These are phyloP conservation scores for Verticillium dahliae DNA, from an alignment of 2,329 filamentous ascomycete species.

Conservation along the genomic window DNA sequence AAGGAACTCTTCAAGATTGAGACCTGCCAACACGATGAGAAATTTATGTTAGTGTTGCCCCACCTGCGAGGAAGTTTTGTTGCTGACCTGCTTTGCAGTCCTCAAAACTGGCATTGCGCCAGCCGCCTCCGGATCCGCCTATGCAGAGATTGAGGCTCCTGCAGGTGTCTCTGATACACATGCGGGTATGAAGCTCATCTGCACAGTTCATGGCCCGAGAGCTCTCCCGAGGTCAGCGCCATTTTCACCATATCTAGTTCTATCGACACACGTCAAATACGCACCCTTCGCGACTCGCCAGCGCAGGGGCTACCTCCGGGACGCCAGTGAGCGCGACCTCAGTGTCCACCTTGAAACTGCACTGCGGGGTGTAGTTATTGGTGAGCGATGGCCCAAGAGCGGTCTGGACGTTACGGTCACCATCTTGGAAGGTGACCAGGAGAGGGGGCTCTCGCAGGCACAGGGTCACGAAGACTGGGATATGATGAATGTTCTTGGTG, in stretches of 20 bases:
- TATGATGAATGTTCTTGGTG: slow-evolving; percentile 83
- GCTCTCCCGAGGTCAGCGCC: slow-evolving; percentile 83
- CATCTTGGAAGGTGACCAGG: slow-evolving; percentile 87
- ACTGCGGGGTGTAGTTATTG: slow-evolving; percentile 81
- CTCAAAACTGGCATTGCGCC: slow-evolving; percentile 88
- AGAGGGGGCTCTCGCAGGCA: slow-evolving; percentile 44
- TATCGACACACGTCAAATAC: slow-evolving; percentile 93
- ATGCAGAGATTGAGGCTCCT: slow-evolving; percentile 59
- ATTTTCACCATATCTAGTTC: slow-evolving; percentile 86
- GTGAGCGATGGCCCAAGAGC: slow-evolving; percentile 96
- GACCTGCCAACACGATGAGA: slow-evolving; percentile 65
- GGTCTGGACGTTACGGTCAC: slow-evolving; percentile 93
- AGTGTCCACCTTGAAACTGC: slow-evolving; percentile 89
- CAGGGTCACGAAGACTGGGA: slow-evolving; percentile 66
- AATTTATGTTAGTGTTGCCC: slow-evolving; percentile 68
- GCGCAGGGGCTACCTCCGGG: slow-evolving; percentile 78
- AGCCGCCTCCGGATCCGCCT: slow-evolving; percentile 89
- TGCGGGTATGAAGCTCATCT: slow-evolving; percentile 78
- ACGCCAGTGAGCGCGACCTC: slow-evolving; percentile 80
- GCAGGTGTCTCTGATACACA: slow-evolving; percentile 31
- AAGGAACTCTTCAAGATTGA: slow-evolving; percentile 46
- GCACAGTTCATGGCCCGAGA: slow-evolving; percentile 87
- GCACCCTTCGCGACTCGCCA: slow-evolving; percentile 85
- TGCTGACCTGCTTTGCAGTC: slow-evolving; percentile 45
- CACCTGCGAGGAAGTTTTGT: slow-evolving; percentile 5